Base-by-base conservation (phyloP, 1,284 basidiomycete genomes). In the Ceratobasidium sp. region DNA sequence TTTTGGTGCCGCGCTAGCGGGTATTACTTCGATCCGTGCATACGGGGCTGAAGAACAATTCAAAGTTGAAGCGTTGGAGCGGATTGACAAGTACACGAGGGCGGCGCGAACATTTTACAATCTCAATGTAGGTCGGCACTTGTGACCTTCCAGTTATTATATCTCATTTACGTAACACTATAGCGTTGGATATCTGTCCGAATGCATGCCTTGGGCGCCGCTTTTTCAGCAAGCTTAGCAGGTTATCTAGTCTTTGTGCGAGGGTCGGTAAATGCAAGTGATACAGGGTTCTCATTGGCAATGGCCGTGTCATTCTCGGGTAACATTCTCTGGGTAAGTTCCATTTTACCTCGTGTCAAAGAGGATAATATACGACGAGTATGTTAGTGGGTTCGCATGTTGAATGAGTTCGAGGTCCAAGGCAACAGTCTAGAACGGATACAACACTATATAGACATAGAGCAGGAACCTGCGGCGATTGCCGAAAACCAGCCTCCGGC, bases 361-460 rank as follows among this genome's bases (percentile, higher is more conserved):
- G 14, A 22, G n/a, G 22, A 17, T 53, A 14, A 24, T 5, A 53
- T 24, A 24, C n/a, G 5, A 41, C 22, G 3, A 29, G 6, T 41
- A 7, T 27, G 29, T 31, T 74, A 76, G 36, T 74, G 75, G 80
- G 81, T 83, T 2, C 79, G 82, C 33, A 79, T 82, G 74, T 76
- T 82, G 76, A 84, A 85, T 77, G 81, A 84, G 69, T 81, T 83
- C 79, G 84, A 85, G 76, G 83, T 84, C 2, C 31, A 81, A 71
- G 83, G 83, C 57, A 84, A 66, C 75, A 91, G 90, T 79, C 84
- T 95, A 76, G 93, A 95, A 80, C 88, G 93, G 36, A 90, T 95
- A 69, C 87, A 92, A 79, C 87, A 88, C 33, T 94, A 94, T 79
- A 81, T 93, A 57, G 81, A 84, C 15, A 92, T 93, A 73, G 91